Evolutionary conservation across 1,284 basidiomycete genomes (phyloP).

Genomic region (Cutaneotrichosporon spelunceum): DNA sequence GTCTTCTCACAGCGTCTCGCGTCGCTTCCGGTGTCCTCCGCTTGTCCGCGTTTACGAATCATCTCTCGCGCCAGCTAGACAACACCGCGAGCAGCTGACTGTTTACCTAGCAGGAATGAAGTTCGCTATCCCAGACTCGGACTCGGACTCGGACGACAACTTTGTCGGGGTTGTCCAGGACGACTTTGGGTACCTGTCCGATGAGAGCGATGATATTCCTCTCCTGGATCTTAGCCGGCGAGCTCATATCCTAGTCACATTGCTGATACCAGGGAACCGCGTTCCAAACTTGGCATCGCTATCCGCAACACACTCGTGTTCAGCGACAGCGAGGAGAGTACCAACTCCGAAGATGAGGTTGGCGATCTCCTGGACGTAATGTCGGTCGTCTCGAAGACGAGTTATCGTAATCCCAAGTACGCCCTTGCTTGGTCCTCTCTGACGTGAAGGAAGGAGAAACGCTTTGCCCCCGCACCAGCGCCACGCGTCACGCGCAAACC

Average conservation of each 20-base stretch:
- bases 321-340: slow-evolving; percentile 24
- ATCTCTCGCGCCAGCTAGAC: background rate
- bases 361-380: slow-evolving; percentile 17
- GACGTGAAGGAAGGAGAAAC: slow-evolving; percentile 7
- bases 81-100: background rate
- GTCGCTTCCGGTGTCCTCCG: background rate
- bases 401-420: slow-evolving; percentile 20
- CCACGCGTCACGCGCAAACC: background rate
- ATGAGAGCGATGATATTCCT: slow-evolving; percentile 13
- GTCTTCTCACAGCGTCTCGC: background rate
- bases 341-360: slow-evolving; percentile 40
- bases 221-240: slow-evolving; percentile 14
- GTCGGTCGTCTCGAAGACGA: slow-evolving; percentile 5
- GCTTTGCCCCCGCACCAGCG: slow-evolving; percentile 4
- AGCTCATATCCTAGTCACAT: background rate
- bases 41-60: background rate
- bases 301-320: slow-evolving; percentile 30
- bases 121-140: slow-evolving; percentile 33
- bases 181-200: slow-evolving; percentile 19
- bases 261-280: slow-evolving; percentile 10
- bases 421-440: background rate
- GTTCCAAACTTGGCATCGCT: slow-evolving; percentile 22
- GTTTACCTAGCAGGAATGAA: slow-evolving; percentile 25
- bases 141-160: slow-evolving; percentile 27
- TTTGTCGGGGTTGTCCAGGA: slow-evolving; percentile 22